Evolutionary conservation across 306 rosid genomes (phyloP), one percentile per base, ranked within the genome.

Genomic region (Citrullus colocynthis): DNA sequence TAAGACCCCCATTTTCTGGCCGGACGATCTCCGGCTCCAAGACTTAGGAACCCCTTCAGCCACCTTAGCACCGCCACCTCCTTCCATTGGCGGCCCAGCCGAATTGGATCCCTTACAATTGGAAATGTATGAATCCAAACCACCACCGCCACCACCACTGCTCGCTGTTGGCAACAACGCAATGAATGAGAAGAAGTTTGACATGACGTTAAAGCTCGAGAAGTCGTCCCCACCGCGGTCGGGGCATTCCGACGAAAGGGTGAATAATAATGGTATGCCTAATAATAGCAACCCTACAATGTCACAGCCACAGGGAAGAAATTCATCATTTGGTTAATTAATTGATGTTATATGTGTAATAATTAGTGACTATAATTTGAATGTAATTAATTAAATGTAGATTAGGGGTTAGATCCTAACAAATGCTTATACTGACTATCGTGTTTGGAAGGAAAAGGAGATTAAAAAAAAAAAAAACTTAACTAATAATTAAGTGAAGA

Each of bases 1-100:
- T 11, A 93, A 93, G 82, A 90, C 89, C 81, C 97, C 98, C 48
- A 81, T 93, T 85, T 85, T 93, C 44, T 93, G 98, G 98, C 82
- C 90, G 4, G 98, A 93, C 20, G 98, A 93, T 79, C 89, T 93
- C 13, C 81, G 98, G 80, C 91, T 90, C 65, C 98, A 93, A 58
- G 96, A 93, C 82, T 82, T 91, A 81, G 98, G 96, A 48, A 80
- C 96, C 9, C 21, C 77, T 9, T 42, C 62, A 0, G 13, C 76
- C 42, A 72, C 41, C 76, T 36, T 72, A 28, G 59, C 60, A 2
- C 76, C 60, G 5, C 44, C 77, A 2, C 77, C 77, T 3, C 62
- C 58, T 2, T 10, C 76, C 42, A 49, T 72, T 8, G 59, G 42
- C 2, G 42, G 21, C 41, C 15, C 77, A 2, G 9, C 77, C 9